These are phyloP conservation scores for Micromonas pusilla DNA, from an alignment of 139 green algal genomes.

Conservation along the genomic window DNA sequence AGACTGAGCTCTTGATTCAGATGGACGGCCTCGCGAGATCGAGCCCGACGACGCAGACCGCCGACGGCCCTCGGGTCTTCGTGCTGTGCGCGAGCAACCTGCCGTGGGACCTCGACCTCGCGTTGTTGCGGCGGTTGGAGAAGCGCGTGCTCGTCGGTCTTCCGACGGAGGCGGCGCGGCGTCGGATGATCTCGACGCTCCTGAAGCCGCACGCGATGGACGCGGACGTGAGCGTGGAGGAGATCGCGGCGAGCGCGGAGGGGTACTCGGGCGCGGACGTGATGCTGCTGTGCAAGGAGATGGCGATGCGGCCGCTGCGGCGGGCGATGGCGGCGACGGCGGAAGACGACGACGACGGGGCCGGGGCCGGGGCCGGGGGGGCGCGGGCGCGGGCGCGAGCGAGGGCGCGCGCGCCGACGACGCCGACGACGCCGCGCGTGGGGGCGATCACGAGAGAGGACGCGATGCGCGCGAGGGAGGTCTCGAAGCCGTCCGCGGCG, in stretches of 20 bases:
- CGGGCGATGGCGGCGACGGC: constrained; percentile 20
- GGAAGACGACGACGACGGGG: background rate
- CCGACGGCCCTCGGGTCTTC: constrained; percentile 38
- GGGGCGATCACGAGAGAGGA: background rate
- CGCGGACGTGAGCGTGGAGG: constrained; percentile 20
- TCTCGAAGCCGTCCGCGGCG: background rate
- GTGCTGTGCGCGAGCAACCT: constrained; percentile 45
- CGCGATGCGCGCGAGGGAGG: background rate
- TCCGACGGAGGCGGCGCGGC: constrained; percentile 11
- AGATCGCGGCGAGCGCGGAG: constrained; percentile 34
- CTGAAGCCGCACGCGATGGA: background rate
- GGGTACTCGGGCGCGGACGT: constrained; percentile 45
- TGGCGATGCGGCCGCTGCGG: constrained; percentile 41
- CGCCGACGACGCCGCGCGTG: too few relatives aligned
- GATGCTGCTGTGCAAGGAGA: constrained; percentile 43
- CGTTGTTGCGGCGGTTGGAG: constrained; percentile 35
- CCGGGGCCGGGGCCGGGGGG: background rate
- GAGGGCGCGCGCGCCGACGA: too few relatives aligned
- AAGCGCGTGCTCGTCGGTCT: constrained; percentile 23
- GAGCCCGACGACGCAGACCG: too few relatives aligned
- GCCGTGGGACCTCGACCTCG: constrained; percentile 47
- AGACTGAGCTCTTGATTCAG: constrained; percentile 42
- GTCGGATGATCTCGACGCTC: background rate
- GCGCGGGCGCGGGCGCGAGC: background rate
- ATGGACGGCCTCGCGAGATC: constrained; percentile 45